A percentile compares a stretch with the other conserved stretches of the same genome.
Evolutionary conservation across 805 yeast species (phyloP).

Genomic region (Wickerhamiella australiensis): DNA sequence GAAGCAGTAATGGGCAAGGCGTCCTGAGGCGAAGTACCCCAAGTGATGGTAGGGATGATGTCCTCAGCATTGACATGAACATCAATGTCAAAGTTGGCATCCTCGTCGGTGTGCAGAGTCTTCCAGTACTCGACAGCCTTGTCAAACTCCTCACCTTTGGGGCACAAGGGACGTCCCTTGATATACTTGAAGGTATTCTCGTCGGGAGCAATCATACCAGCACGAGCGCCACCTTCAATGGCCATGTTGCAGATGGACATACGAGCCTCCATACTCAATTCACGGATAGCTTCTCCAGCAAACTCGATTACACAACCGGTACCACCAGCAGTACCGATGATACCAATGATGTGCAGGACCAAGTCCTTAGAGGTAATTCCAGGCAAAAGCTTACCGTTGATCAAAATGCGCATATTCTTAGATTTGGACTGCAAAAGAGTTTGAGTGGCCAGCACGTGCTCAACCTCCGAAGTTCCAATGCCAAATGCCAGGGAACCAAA

Average conservation of each 20-base stretch:
- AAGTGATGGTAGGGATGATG: conserved; percentile 89
- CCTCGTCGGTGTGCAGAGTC: conserved; percentile 75
- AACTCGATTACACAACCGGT: conserved; percentile 95
- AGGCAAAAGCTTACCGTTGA: conserved; percentile 69
- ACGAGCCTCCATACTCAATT: conserved; percentile 89
- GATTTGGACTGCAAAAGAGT: conserved; percentile 85
- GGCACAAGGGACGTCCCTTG: conserved; percentile 90
- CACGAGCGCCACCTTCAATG: conserved; percentile 98
- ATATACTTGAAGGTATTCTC: conserved; percentile 76
- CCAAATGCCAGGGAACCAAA: conserved; percentile 97
- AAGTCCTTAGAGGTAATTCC: conserved; percentile 96
- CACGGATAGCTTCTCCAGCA: conserved; percentile 88
- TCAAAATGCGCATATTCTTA: conserved; percentile 83
- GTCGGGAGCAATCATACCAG: conserved; percentile 98
- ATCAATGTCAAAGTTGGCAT: conserved; percentile 79
- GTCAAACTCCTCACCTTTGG: conserved; percentile 88
- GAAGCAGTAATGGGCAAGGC: conserved; percentile 85
- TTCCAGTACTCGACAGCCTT: conserved; percentile 89
- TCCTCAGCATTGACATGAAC: conserved; percentile 71
- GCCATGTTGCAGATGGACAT: conserved; percentile 99
- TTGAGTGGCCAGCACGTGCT: conserved; percentile 96
- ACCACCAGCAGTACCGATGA: conserved; percentile 99
- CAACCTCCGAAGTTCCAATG: conserved; percentile 98
- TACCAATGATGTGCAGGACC: conserved; percentile 86
- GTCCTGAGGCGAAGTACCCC: conserved; percentile 99